These are phyloP conservation scores for Dillenia turbinata DNA, from an alignment of 164 flowering plant species.

Conservation along the genomic window DNA sequence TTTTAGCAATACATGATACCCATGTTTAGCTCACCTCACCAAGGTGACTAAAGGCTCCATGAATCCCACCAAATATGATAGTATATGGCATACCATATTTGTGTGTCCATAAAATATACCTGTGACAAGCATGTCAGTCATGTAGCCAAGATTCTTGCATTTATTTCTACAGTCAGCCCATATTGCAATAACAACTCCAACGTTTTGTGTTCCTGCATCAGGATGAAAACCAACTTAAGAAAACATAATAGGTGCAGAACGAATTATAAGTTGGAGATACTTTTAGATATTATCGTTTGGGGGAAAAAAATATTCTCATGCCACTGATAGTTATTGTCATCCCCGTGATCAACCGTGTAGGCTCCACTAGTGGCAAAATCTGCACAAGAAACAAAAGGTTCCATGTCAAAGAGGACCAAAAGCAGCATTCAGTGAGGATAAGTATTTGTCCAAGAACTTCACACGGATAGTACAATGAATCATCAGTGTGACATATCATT, in stretches of 20 bases:
- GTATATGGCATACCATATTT: slow-evolving; percentile 98
- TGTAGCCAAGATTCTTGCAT: neutral
- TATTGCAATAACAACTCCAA: slow-evolving; percentile 74
- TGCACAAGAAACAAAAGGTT: neutral
- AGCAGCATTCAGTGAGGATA: too few relatives aligned
- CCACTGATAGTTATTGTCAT: slow-evolving; percentile 68
- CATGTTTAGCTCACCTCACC: slow-evolving; percentile 74
- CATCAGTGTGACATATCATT: too few relatives aligned
- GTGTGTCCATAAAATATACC: slow-evolving; percentile 98
- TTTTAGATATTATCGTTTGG: slow-evolving; percentile 58
- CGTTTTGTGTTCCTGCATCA: slow-evolving; percentile 62
- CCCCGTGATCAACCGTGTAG: slow-evolving; percentile 69
- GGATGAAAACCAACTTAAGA: neutral
- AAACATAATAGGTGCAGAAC: neutral
- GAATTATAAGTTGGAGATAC: too few relatives aligned
- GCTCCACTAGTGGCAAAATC: slow-evolving; percentile 80
- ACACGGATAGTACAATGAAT: too few relatives aligned
- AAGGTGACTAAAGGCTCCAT: slow-evolving; percentile 92
- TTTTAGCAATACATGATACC: too few relatives aligned
- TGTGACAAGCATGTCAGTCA: slow-evolving; percentile 13
- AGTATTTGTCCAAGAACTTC: too few relatives aligned
- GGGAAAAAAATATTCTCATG: slow-evolving; percentile 95
- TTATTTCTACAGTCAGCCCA: slow-evolving; percentile 41
- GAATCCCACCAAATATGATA: slow-evolving; percentile 85
- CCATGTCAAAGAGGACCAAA: too few relatives aligned